Base-by-base conservation (phyloP, 23 red algal genomes). In the Pyropia yezoensis region DNA sequence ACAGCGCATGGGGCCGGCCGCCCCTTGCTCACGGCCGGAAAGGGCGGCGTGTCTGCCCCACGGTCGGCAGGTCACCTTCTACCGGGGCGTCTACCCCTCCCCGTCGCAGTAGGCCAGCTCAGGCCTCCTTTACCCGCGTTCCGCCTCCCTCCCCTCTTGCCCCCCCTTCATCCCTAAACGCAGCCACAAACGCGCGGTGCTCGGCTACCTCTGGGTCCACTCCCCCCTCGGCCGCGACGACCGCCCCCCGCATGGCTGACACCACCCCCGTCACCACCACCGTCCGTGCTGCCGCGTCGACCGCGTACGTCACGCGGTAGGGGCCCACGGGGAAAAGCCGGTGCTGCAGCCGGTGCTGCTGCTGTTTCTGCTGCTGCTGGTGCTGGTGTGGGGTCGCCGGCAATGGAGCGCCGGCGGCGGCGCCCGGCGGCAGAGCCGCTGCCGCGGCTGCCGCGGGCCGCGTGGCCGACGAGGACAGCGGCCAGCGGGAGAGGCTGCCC, bases 241-340 rank as follows among this genome's bases (percentile, higher is more conserved):
- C 60, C 2, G 33, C 63, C 53, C 69, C 47, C 69, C 79, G 65
- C 79, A 84, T 84, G 15, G 69, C 79, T 3, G 79, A 84, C 22
- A 75, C 18, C 14, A 84, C 45, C 16, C 69, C 57, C 52, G 63
- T 66, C 20, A 84, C 58, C 6, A 18, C 52, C 25, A 84, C 58
- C 11, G 45, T 23, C 16, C 28, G 56, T 33, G 58, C 16, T 5
- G 0, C 27, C 14, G 49, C 30, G 18, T 57, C 33, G 50, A 66
- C 27, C 15, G 2, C 20, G 69, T 74, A 84, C 22, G 27, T 24
- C 0, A 84, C 60, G 20, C 79, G 69, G 53, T 65, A 84, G 12
- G 79, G 58, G 33, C 79, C 79, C 8, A 84, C 69, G 15, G 79
- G 79, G 32, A 84, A 59, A 7, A 59, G 19, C 39, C 39, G 39